Evolutionary conservation across 2,329 filamentous ascomycete species (phyloP), one percentile per base, ranked within the genome.

Genomic region (Hymenoscyphus albidus): DNA sequence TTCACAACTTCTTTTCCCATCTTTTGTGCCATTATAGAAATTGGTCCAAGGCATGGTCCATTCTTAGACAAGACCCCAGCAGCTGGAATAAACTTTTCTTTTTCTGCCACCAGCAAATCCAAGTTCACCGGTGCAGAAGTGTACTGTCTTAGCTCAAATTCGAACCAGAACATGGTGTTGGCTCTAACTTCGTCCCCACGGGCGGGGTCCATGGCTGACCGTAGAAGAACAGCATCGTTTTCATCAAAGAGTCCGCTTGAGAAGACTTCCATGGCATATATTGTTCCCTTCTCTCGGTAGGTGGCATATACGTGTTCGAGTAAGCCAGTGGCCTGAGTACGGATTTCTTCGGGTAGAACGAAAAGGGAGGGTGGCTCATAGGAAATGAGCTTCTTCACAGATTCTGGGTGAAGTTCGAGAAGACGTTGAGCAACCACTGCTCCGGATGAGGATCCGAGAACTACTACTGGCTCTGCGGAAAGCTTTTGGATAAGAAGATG

Each of bases 401-500:
- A 31, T 13, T 62, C 58, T n/a, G 66, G 58, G 51, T 69, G 63
- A 57, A 64, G 61, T n/a, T 35, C 31, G 7, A 68, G 58, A 0
- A 67, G 54, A 14, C 62, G 63, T 22, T 61, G 48, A 16, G 63
- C 62, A 9, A 70, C 66, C 27, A 68, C 61, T 42, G 69, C 69
- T n/a, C 66, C 68, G 22, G 63, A 66, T 27, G 66, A 69, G 32
- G 62, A 65, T 22, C 69, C 66, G n/a, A 69, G 66, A 58, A 69
- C 65, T 5, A 63, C 27, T 6, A 42, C 67, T 14, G 67, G 65
- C 13, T 59, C 22, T 14, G 55, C 44, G 22, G 63, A 63, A 10
- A 69, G 38, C 18, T 68, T 35, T 22, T 51, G 18, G 40, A 69
- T 67, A 3, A 74, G 70, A 5, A 39, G 61, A 2, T 67, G 64